Percentiles rank a stretch among this genome's conserved stretches.
Evolutionary conservation across 805 yeast genomes (phyloP).

Genomic region (Schizosaccharomyces lindneri): DNA sequence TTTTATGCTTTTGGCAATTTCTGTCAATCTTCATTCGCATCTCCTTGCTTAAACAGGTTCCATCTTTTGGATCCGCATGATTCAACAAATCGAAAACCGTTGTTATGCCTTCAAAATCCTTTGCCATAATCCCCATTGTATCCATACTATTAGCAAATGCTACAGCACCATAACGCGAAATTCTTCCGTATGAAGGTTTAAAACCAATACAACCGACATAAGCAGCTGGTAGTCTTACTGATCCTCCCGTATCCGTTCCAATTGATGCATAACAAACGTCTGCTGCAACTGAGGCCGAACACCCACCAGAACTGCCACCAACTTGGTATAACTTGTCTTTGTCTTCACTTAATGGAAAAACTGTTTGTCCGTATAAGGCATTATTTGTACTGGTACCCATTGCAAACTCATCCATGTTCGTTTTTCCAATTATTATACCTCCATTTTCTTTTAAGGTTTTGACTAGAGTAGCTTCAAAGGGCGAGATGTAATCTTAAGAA

Average conservation of each 20-base stretch:
- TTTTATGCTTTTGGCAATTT: conserved; percentile 1
- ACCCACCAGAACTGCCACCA: conserved; percentile 94
- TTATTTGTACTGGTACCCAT: conserved; percentile 34
- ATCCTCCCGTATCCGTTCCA: conserved; percentile 96
- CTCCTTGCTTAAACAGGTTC: conserved; percentile 26
- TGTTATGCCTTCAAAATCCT: conserved; percentile 20
- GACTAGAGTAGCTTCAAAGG: conserved; percentile 59
- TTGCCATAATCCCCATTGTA: conserved; percentile 66
- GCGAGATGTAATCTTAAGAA: conserved; percentile 30
- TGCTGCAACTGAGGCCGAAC: conserved; percentile 76
- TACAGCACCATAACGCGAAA: conserved; percentile 77
- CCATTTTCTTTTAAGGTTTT: conserved; percentile 28
- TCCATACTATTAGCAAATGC: conserved; percentile 87
- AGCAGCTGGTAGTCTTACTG: conserved; percentile 77
- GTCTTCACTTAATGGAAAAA: conserved; percentile 14
- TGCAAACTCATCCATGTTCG: conserved; percentile 90
- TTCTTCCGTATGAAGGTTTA: conserved; percentile 80
- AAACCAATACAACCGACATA: conserved; percentile 66
- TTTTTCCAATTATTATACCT: conserved; percentile 38
- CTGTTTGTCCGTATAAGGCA: conserved; percentile 8
- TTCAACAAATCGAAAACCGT: conserved; percentile 27
- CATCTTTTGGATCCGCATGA: conserved; percentile 48
- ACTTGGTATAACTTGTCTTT: conserved; percentile 24
- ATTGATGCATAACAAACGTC: conserved; percentile 31
- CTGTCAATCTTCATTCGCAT: conserved; percentile 5